Percentiles rank a stretch among this genome's conserved stretches.
Conservation (phyloP, 768 basidiomycete genomes). For the Cystofilobasidium bisporidii region DNA sequence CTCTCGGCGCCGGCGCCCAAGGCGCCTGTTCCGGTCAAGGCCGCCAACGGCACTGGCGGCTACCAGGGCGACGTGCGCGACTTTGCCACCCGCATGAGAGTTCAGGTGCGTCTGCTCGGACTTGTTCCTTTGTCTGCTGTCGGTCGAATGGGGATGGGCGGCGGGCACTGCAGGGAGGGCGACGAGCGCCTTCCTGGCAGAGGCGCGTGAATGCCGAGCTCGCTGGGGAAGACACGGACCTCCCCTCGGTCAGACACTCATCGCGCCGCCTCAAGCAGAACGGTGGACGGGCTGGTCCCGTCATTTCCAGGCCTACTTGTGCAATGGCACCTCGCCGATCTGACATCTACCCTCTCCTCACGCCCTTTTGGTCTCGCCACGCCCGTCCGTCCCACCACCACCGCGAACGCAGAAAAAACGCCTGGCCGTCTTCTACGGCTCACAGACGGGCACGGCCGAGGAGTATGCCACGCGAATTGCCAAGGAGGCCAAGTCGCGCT, state of each 20-base stretch:
- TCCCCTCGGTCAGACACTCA: no score
- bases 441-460: slow-evolving; percentile 96
- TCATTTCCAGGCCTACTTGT: no score
- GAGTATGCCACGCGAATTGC: slow-evolving; percentile 93
- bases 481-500: slow-evolving; percentile 94
- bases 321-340: no score
- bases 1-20: not conserved
- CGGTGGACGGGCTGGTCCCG: no score
- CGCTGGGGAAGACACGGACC: no score
- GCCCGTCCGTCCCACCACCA: no score
- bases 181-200: no score
- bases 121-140: slow-evolving; percentile 6
- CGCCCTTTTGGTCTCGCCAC: no score
- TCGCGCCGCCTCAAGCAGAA: no score
- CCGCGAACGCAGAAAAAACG: slow-evolving; percentile 99
- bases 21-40: not conserved
- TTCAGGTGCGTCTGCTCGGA: slow-evolving; percentile 52
- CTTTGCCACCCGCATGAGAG: slow-evolving; percentile 89
- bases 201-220: no score
- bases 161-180: no score
- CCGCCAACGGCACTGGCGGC: slow-evolving; percentile 38
- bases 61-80: slow-evolving; percentile 76
- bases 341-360: no score
- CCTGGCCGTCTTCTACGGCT: slow-evolving; percentile 93
- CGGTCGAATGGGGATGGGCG: not conserved